Base-by-base conservation (phyloP, 371 early-diverging fungal genomes). In the Nematocida displodere region DNA sequence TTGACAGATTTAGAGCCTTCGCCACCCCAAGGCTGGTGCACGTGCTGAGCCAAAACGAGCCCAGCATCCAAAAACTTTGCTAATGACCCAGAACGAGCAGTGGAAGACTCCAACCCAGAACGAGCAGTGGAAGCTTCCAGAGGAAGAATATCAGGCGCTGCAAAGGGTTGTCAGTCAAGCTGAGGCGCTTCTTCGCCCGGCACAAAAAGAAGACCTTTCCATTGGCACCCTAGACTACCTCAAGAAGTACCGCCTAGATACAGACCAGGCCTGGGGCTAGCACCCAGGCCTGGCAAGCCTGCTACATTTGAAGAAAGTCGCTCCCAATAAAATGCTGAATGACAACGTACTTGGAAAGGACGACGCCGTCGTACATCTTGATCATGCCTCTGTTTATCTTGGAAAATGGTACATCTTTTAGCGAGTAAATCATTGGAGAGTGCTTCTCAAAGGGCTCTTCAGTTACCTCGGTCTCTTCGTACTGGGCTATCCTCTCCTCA, bases 271-370 rank as follows among this genome's bases (percentile, higher is more conserved):
- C 22, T 22, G 22, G 17, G 17, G 17, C 8, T 11, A 53, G 24
- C 54, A 53, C 54, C 17, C 54, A 26, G 34, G 29, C 11, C 11
- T 11, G 17, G 29, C 54, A 8, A 53, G 34, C 22, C 11, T 29
- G 22, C 46, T 71, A 71, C 15, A 58, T 31, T n/a, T 48, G 62
- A 36, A 88, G 64, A 26, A 85, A 78, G 15, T 79, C 56, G 2
- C 96, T 95, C 87, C 95, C 95, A 82, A 91, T 86, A 80, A 96
- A 91, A 80, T 97, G 97, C 82, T 98, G 97, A 88, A 96, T 92
- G 49, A 98, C 94, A 0, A 96, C 97, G 29, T 93, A 80, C 83
- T 94, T 95, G 31, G 87, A 86, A 39, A 98, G 85, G 2, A 97
- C 97, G 81, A 95, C 95, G 0, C 89, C 93, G 59, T 89, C 87